These are phyloP conservation scores for Akanthomyces muscarius DNA, from an alignment of 2,329 filamentous ascomycete genomes.

Conservation along the genomic window DNA sequence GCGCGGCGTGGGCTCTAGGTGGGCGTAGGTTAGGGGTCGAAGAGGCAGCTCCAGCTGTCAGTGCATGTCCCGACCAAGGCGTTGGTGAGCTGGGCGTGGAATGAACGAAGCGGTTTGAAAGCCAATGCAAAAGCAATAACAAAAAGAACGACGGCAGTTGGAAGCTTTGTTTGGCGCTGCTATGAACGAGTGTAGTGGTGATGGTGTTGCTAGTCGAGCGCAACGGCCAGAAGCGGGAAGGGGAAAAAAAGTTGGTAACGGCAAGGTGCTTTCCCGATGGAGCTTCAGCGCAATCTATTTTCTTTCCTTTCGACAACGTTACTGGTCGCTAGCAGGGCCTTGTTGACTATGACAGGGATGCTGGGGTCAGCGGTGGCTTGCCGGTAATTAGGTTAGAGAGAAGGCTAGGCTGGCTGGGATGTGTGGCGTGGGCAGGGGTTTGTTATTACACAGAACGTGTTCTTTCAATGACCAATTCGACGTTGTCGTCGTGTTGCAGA, in stretches of 20 bases:
- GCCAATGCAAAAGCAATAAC: background rate
- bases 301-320: background rate
- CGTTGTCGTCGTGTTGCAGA: background rate
- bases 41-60: background rate
- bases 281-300: background rate
- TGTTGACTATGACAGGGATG: constrained; percentile 5
- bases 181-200: background rate
- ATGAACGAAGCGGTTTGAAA: background rate
- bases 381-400: background rate
- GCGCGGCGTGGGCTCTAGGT: background rate
- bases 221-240: background rate
- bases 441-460: no score
- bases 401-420: background rate
- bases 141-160: background rate
- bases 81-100: background rate
- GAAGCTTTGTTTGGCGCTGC: background rate
- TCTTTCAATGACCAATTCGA: no score
- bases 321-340: background rate
- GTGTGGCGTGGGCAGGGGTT: no score
- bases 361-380: background rate
- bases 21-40: background rate
- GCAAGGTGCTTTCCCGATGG: background rate
- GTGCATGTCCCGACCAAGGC: background rate
- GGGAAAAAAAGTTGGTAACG: background rate
- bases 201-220: background rate